phyloP scores from a whole-genome alignment of 805 yeast genomes.

The Cyberlindnera samutprakarnensis region DNA sequence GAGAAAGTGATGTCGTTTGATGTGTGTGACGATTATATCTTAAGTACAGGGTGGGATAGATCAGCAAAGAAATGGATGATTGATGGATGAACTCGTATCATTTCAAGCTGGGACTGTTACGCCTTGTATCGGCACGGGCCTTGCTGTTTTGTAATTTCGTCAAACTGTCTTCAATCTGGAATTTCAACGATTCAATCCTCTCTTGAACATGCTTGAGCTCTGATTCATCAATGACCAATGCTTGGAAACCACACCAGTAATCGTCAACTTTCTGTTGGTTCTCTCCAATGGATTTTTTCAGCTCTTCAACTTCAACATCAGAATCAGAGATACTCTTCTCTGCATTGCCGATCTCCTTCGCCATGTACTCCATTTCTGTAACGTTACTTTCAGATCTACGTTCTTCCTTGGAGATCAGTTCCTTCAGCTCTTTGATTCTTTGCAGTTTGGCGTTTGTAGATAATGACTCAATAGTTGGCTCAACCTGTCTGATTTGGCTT shows the following conservation, averaged over 20 bases:
- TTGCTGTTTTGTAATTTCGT: slow-evolving; percentile 14
- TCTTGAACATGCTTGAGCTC: slow-evolving; percentile 12
- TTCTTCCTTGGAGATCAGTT: slow-evolving; percentile 36
- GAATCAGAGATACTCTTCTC: slow-evolving; percentile 40
- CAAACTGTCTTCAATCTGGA: slow-evolving; percentile 16
- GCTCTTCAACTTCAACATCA: slow-evolving; percentile 21
- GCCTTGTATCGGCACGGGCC: slow-evolving; percentile 12
- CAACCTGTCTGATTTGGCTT: slow-evolving; percentile 20
- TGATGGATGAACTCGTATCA: slow-evolving; percentile 6
- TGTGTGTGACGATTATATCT: slow-evolving; percentile 35
- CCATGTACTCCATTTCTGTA: slow-evolving; percentile 61
- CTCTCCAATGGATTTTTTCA: slow-evolving; percentile 8
- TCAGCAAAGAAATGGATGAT: slow-evolving; percentile 37
- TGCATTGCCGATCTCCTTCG: slow-evolving; percentile 49
- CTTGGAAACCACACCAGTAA: slow-evolving; percentile 15
- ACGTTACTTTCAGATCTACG: slow-evolving; percentile 37
- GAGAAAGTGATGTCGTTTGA: slow-evolving; percentile 75
- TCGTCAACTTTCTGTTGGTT: slow-evolving; percentile 10
- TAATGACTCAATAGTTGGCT: slow-evolving; percentile 22
- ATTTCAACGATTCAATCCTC: slow-evolving; percentile 6
- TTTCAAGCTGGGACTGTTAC: slow-evolving; percentile 13
- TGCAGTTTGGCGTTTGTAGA: slow-evolving; percentile 19
- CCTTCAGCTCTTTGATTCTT: slow-evolving; percentile 36
- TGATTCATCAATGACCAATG: slow-evolving; percentile 8
- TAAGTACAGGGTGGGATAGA: slow-evolving; percentile 14